Evolutionary conservation across 139 green algal species (phyloP), one percentile per base, ranked within the genome.

Genomic region (Tetradesmus obliquus): DNA sequence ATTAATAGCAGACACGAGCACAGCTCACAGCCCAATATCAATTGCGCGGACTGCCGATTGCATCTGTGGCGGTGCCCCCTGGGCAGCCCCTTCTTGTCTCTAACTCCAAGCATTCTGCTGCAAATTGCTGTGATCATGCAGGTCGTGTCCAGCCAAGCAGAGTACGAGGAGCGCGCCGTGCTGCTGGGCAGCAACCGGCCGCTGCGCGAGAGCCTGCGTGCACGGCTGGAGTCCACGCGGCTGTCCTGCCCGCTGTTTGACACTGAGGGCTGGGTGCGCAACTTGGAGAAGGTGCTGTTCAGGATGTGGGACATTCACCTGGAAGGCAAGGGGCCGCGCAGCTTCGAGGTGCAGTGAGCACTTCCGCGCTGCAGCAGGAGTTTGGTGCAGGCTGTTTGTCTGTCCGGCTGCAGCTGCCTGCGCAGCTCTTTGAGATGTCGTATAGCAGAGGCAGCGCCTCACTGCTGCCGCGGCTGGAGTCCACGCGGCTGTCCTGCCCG

Each of bases 251-350:
- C 97, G 3, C 95, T 99, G 90, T 99, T 99, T 88, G 97, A 99
- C 93, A 99, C 97, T 8, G 69, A 55, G 45, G 53, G 88, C 12
- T 99, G 97, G 96, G 97, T 99, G 87, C 10, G 82, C 2, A 94
- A 98, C 82, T 88, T 99, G 45, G 97, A 99, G 93, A 92, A 91
- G n/a, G 90, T 96, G 20, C 94, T 96, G 69, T 89, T 96, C 10
- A 90, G 94, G 51, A 98, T 99, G 97, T 99, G 97, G 97, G 93
- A 96, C 53, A 96, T 99, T 62, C 96, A 99, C 91, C 95, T 92
- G 69, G 82, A 97, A 55, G 96, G 96, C 45, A 24, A 88, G 1
- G 93, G 90, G 13, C 96, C 96, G 5, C 83, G 87, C 32, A 93
- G 92, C 20, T 98, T 98, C 92, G 93, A 97, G 86, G 87, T 96